phyloP scores from a whole-genome alignment of 192 early-diverging fungal genomes.

The Lunasporangiospora selenospora region DNA sequence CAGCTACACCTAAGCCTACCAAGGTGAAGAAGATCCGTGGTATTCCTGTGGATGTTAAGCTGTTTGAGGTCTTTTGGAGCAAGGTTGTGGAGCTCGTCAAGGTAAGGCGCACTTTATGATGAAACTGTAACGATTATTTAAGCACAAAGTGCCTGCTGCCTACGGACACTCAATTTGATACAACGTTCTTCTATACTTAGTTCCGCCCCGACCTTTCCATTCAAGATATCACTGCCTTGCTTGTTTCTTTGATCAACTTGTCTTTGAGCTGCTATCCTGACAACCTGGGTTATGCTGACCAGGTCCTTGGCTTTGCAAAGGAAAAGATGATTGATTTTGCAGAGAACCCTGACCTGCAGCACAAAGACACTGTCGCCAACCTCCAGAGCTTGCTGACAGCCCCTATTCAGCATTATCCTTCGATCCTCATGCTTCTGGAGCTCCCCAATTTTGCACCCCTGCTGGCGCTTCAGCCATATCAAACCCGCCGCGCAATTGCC shows the following conservation, averaged over 20 bases:
- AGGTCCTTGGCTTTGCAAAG: slow-evolving; percentile 90
- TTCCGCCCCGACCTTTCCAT: slow-evolving; percentile 91
- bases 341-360: slow-evolving; percentile 72
- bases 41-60: slow-evolving; percentile 84
- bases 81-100: slow-evolving; percentile 93
- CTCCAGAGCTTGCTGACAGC: slow-evolving; percentile 84
- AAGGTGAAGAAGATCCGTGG: slow-evolving; percentile 66
- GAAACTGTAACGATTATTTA: too few species aligned
- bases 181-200: too few species aligned
- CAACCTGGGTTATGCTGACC: slow-evolving; percentile 85
- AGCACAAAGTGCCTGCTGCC: too few species aligned
- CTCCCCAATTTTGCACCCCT: slow-evolving; percentile 86
- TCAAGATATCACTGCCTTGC: slow-evolving; percentile 90
- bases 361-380: slow-evolving; percentile 72
- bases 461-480: slow-evolving; percentile 82
- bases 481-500: slow-evolving; percentile 84
- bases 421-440: slow-evolving; percentile 68
- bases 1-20: slow-evolving; percentile 35
- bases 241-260: slow-evolving; percentile 87
- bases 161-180: too few species aligned
- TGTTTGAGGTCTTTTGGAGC: slow-evolving; percentile 98
- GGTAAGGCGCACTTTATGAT: too few species aligned
- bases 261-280: slow-evolving; percentile 95
- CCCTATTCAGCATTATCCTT: slow-evolving; percentile 81
- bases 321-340: slow-evolving; percentile 69